These are phyloP conservation scores for Ophiostoma tasmaniense DNA, from an alignment of 2,329 filamentous ascomycete species.

Conservation along the genomic window DNA sequence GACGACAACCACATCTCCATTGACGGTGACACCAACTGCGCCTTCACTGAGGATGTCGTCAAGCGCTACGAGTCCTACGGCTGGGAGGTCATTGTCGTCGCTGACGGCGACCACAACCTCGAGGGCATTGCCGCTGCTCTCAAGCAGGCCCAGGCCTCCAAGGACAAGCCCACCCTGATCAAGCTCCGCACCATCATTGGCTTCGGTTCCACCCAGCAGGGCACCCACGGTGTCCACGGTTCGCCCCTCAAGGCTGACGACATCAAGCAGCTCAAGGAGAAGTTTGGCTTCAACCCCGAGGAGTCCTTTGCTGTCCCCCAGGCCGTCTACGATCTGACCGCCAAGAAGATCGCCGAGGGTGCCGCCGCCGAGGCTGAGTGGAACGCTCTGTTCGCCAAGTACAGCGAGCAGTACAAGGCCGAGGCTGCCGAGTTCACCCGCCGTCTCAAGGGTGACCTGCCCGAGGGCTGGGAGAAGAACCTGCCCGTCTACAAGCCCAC, in stretches of 20 bases:
- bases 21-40: constrained; percentile 89
- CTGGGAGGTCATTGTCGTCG: constrained; percentile 82
- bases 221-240: constrained; percentile 92
- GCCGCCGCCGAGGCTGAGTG: constrained; percentile 88
- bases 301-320: constrained; percentile 89
- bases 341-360: constrained; percentile 76
- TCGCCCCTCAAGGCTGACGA: constrained; percentile 93
- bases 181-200: constrained; percentile 96
- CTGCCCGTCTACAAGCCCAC: constrained; percentile 83
- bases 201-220: constrained; percentile 86
- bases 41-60: constrained; percentile 93
- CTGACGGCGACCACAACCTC: constrained; percentile 83
- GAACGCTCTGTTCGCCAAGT: constrained; percentile 88
- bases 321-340: constrained; percentile 85
- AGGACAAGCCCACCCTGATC: constrained; percentile 94
- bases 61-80: constrained; percentile 96
- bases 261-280: constrained; percentile 83
- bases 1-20: constrained; percentile 97
- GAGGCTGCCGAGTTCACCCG: constrained; percentile 76
- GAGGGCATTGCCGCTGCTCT: constrained; percentile 82
- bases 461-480: constrained; percentile 91
- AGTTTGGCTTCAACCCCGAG: constrained; percentile 93
- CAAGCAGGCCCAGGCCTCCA: constrained; percentile 74
- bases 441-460: constrained; percentile 73
- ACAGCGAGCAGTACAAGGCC: constrained; percentile 65